Evolutionary conservation across 164 flowering plant species (phyloP).

Genomic region (Vitis rupestris): DNA sequence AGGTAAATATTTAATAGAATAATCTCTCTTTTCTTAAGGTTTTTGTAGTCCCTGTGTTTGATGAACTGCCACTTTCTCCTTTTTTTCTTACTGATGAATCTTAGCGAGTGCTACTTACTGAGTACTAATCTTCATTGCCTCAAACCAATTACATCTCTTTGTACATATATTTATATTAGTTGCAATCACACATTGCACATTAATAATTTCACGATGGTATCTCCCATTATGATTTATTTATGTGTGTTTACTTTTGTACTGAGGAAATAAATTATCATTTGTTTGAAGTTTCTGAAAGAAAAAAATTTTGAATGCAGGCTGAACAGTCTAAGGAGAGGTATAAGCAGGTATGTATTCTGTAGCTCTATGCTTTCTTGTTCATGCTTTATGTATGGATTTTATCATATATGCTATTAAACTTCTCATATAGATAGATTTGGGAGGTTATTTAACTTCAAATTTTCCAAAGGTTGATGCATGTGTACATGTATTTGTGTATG

Average conservation of each 20-base stretch:
- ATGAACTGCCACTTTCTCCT: no score
- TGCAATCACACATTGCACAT: neutral
- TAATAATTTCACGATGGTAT: neutral
- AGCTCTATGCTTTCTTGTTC: neutral
- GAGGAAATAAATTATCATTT: neutral
- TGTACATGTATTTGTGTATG: neutral
- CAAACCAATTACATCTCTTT: no score
- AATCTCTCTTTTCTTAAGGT: no score
- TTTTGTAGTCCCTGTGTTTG: no score
- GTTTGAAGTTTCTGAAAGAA: slow-evolving; percentile 7
- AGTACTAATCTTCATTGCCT: no score
- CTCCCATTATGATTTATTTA: neutral
- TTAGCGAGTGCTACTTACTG: no score
- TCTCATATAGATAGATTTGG: neutral
- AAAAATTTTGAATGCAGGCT: slow-evolving; percentile 33
- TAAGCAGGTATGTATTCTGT: slow-evolving; percentile 31
- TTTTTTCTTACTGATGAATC: no score
- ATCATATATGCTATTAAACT: neutral
- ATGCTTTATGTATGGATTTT: no score
- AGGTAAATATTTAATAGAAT: no score
- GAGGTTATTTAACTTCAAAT: neutral
- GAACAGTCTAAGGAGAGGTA: slow-evolving; percentile 31
- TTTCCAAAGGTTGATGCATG: neutral
- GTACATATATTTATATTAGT: neutral
- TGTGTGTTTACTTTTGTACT: neutral